A percentile compares a stretch with the other conserved stretches of the same genome.
phyloP scores from a whole-genome alignment of 768 basidiomycete species.

The Neoboletus brunneissimus region DNA sequence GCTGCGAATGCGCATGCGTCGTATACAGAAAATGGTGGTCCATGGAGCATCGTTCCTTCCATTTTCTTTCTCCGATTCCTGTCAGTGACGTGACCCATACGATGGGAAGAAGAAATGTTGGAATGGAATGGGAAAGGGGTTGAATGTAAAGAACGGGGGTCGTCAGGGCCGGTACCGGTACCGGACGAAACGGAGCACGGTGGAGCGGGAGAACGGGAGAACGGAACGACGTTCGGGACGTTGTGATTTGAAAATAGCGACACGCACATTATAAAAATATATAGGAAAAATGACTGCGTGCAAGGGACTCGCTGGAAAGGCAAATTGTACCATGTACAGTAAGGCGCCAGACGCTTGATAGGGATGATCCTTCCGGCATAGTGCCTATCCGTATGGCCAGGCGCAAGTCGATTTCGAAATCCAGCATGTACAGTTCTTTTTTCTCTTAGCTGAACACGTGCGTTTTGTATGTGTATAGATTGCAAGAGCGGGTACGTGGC shows the following conservation, averaged over 20 bases:
- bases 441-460: conserved; percentile 7
- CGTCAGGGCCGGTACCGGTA: neutral
- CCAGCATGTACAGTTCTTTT: neutral
- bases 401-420: conserved; percentile 13
- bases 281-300: neutral
- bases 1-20: neutral
- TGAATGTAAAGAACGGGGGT: neutral
- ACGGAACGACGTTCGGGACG: too few species aligned
- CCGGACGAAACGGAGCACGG: neutral
- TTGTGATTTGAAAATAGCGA: neutral
- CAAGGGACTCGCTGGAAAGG: neutral
- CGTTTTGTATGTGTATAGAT: neutral
- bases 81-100: neutral
- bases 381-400: conserved; percentile 3
- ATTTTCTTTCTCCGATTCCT: neutral
- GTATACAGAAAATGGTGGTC: neutral
- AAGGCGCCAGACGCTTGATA: neutral
- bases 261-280: neutral
- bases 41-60: neutral
- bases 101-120: neutral
- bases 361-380: conserved; percentile 20
- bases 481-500: neutral
- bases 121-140: neutral
- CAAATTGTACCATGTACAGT: neutral
- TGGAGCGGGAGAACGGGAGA: neutral